Evolutionary conservation across 164 flowering plant species (phyloP).

Genomic region (Vitis rotundifolia): DNA sequence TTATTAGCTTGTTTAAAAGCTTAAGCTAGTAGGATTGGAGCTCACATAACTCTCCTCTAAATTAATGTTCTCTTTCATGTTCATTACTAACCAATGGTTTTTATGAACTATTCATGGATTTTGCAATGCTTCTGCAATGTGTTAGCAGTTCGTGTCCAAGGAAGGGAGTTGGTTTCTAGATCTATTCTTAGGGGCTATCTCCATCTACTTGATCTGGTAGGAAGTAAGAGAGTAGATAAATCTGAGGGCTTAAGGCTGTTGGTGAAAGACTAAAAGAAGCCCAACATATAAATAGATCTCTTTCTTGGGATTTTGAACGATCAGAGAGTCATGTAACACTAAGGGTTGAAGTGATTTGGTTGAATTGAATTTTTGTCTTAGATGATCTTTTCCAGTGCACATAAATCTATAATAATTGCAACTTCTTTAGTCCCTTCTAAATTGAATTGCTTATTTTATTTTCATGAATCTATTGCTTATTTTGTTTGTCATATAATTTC

Average conservation of each 20-base stretch:
- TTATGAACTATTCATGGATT: neutral
- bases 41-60: too few relatives aligned
- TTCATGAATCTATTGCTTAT: too few relatives aligned
- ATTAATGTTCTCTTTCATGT: neutral
- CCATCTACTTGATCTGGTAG: constrained; percentile 90
- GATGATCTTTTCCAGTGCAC: too few relatives aligned
- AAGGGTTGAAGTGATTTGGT: too few relatives aligned
- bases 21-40: too few relatives aligned
- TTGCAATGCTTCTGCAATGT: constrained; percentile 42
- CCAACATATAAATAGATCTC: constrained; percentile 80
- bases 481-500: neutral
- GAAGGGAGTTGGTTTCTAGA: constrained; percentile 74
- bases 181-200: constrained; percentile 72
- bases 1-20: too few relatives aligned
- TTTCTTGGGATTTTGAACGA: too few relatives aligned
- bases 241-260: constrained; percentile 85
- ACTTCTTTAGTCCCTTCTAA: too few relatives aligned
- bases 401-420: too few relatives aligned
- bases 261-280: constrained; percentile 95
- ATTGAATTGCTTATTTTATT: too few relatives aligned
- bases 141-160: constrained; percentile 80
- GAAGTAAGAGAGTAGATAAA: constrained; percentile 91
- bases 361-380: too few relatives aligned
- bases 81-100: neutral
- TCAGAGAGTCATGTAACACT: too few relatives aligned